These are phyloP conservation scores for Hondaea fermentalgiana DNA, from an alignment of 108 stramenopile species.

Conservation along the genomic window DNA sequence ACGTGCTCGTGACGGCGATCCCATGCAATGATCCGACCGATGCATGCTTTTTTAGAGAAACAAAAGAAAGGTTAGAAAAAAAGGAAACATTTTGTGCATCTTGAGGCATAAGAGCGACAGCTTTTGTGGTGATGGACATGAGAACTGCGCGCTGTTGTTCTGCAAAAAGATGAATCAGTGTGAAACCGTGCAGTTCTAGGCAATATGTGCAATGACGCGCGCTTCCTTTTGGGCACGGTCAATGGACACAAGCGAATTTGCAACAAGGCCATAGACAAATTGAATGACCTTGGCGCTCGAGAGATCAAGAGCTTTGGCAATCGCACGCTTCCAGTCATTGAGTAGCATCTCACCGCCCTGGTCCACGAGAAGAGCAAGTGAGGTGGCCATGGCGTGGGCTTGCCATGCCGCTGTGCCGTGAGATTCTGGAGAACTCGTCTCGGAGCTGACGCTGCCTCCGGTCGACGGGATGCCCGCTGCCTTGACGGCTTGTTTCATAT, in stretches of 20 bases:
- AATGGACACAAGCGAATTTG: not conserved
- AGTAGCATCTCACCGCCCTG: constrained; percentile 1
- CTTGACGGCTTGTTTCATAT: not conserved
- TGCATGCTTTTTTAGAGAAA: too few species aligned
- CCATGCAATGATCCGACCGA: not conserved
- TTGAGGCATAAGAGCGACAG: too few species aligned
- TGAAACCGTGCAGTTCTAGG: not conserved
- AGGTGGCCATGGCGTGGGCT: not conserved
- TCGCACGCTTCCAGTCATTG: not conserved
- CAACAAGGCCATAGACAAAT: not conserved
- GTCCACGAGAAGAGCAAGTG: not conserved
- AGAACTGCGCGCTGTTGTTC: too few species aligned
- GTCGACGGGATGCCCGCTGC: not conserved
- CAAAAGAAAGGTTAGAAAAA: too few species aligned
- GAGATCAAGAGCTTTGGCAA: not conserved
- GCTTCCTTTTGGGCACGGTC: not conserved
- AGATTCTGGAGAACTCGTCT: not conserved
- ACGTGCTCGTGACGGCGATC: not conserved
- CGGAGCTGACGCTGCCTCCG: not conserved
- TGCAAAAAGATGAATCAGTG: too few species aligned
- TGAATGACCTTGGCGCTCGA: not conserved
- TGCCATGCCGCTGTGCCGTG: not conserved
- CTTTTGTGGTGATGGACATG: too few species aligned
- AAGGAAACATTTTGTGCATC: too few species aligned
- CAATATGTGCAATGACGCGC: not conserved